Evolutionary conservation across 2,329 filamentous ascomycete species (phyloP).

Genomic region (Coniochaeta sp.): DNA sequence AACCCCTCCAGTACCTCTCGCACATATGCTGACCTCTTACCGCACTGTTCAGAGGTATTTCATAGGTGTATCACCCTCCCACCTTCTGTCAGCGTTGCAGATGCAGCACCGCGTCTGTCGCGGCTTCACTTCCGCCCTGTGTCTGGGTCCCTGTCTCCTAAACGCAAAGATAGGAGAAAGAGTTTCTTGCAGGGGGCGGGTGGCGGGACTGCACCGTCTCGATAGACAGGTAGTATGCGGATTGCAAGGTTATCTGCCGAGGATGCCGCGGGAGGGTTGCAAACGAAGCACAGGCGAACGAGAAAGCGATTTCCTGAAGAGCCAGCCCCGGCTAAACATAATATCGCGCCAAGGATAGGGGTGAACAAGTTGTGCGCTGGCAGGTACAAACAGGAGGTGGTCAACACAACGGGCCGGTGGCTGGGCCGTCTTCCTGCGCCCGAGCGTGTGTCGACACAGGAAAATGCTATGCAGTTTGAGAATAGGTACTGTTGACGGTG

Average conservation of each 20-base stretch:
- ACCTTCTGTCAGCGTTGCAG: neutral
- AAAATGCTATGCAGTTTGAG: neutral
- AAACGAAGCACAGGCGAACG: neutral
- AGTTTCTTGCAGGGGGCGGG: neutral
- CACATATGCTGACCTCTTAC: neutral
- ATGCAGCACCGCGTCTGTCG: neutral
- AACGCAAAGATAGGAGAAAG: neutral
- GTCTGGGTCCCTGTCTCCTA: neutral
- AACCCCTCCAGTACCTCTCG: neutral
- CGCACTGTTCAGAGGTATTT: neutral
- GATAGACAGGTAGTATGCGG: neutral
- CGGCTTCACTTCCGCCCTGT: neutral
- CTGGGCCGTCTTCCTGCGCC: neutral
- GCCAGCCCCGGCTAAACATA: neutral
- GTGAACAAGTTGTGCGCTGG: neutral
- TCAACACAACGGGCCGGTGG: conserved; percentile 1
- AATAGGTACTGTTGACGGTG: neutral
- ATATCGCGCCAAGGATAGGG: neutral
- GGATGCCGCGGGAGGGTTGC: neutral
- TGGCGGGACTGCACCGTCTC: neutral
- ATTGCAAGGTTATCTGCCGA: neutral
- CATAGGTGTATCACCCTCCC: neutral
- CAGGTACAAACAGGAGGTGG: neutral
- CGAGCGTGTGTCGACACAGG: neutral
- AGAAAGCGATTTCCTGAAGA: neutral